Base-by-base conservation (phyloP, 192 early-diverging fungal genomes). In the Umbelopsis isabellina region DNA sequence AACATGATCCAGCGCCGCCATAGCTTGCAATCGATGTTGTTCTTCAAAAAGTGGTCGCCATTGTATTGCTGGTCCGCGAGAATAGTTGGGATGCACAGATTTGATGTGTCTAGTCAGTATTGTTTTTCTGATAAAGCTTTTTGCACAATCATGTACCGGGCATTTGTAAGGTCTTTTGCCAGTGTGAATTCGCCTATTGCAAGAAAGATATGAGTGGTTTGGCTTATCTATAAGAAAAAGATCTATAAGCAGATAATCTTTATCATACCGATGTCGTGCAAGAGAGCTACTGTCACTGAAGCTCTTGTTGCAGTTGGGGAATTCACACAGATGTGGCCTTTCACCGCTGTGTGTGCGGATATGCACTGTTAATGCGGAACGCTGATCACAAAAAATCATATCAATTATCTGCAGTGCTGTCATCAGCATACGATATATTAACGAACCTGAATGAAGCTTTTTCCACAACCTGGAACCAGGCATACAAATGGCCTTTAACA, bases 251-350 rank as follows among this genome's bases (percentile, higher is more conserved):
- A 25, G 15, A 16, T 61, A 12, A 41, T 61, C 12, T 64, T 47
- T 81, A 44, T 72, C 77, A 76, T 86, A 87, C 64, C 90, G 83
- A 51, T 92, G 91, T 35, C 91, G 84, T 1, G 89, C 88, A 49
- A 92, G 79, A 35, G 89, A 90, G 51, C 87, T 89, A 71, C 88
- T 89, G 73, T 91, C 90, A 72, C 87, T 90, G 79, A 94, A 94
- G n/a, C 80, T 79, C 75, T 91, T 92, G 51, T 86, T 85, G 79
- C 92, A 94, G 44, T 85, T 80, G 21, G 85, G 83, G 53, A 86
- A 81, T 75, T 87, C 82, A 74, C 90, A 91, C 49, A 83, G 66
- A 67, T 90, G 89, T 20, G 91, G 91, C 44, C 88, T 76, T 72
- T 90, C 89, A 16, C 91, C 91, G 12, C 89, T 83, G 75, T 92